Evolutionary conservation across 495 filamentous ascomycete genomes (phyloP), one percentile per base, ranked within the genome.

Genomic region (Saxispiralis lemnorum): DNA sequence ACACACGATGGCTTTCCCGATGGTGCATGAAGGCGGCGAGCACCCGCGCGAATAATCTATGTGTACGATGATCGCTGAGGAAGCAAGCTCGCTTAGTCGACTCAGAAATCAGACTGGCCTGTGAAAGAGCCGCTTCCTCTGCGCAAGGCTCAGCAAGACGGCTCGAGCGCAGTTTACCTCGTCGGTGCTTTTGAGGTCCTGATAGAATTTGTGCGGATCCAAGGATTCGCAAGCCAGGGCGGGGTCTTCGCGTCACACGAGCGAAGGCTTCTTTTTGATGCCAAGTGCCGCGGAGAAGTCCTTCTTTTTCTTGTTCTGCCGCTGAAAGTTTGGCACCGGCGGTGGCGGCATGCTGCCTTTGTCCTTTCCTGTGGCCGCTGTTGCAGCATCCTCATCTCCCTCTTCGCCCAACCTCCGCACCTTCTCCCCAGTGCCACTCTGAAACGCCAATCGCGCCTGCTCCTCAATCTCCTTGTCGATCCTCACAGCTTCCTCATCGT

Each of bases 401-500:
- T 67, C 43, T 65, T 39, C 52, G 41, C 36, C 36, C 57, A 63
- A 59, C 57, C 57, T 64, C 58, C 58, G 69, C 34, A 68, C 65
- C 60, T 60, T 70, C 64, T 71, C 66, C 14, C 66, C 74, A 31
- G 66, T 62, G 50, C 60, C 71, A 54, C 66, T 77, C 69, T 65
- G 67, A 61, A 95, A 95, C 10, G 88, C 89, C 57, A 63, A 70
- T 51, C 71, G 69, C 19, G 89, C 88, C 28, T 76, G 73, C 63
- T 92, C 83, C n/a, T 78, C 83, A 63, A 87, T 81, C 62, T 95
- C 88, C 56, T 65, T 66, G 51, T 95, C 87, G 46, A 79, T 66
- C 51, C 67, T 63, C 56, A 72, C 56, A 48, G 64, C 66, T 45
- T 73, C 72, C 53, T 71, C 69, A 47, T 88, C 80, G 16, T 52